Conservation (phyloP, 108 stramenopile species). For the Stephanodiscus minutulus region DNA sequence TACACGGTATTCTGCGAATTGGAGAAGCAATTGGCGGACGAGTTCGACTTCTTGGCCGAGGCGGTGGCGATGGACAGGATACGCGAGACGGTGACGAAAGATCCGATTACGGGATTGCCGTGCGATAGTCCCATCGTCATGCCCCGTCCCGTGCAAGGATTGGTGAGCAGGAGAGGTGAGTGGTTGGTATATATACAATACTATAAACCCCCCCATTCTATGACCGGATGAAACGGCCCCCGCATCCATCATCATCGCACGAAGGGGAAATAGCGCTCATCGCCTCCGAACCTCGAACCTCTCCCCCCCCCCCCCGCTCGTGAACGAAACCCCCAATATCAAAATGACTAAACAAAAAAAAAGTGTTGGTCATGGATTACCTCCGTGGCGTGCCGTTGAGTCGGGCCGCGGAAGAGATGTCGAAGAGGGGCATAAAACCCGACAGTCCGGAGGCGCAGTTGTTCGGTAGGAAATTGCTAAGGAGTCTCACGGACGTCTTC, state of each 20-base stretch:
- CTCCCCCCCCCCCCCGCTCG: no score
- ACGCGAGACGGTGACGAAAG: conserved; percentile 60
- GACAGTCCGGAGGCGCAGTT: conserved; percentile 89
- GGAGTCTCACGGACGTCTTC: conserved; percentile 87
- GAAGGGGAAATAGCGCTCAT: no score
- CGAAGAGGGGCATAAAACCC: conserved; percentile 80
- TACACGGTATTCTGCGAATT: conserved; percentile 91
- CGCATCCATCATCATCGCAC: no score
- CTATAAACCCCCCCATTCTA: no score
- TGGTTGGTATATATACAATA: neutral
- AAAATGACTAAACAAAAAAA: no score
- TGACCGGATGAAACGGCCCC: no score
- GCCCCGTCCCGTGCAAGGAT: conserved; percentile 85
- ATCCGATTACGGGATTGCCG: conserved; percentile 49
- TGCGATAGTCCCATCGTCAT: conserved; percentile 80
- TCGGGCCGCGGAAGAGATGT: conserved; percentile 88
- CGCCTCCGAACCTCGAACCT: no score
- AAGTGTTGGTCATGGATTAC: conserved; percentile 93
- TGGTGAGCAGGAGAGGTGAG: conserved; percentile 68
- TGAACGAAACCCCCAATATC: no score
- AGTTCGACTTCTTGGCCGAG: conserved; percentile 96
- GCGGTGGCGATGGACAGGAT: conserved; percentile 96
- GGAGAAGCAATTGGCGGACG: conserved; percentile 85
- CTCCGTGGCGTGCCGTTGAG: conserved; percentile 89
- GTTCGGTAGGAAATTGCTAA: conserved; percentile 82